These are phyloP conservation scores for Lipomyces kockii DNA, from an alignment of 805 yeast genomes.

Conservation along the genomic window DNA sequence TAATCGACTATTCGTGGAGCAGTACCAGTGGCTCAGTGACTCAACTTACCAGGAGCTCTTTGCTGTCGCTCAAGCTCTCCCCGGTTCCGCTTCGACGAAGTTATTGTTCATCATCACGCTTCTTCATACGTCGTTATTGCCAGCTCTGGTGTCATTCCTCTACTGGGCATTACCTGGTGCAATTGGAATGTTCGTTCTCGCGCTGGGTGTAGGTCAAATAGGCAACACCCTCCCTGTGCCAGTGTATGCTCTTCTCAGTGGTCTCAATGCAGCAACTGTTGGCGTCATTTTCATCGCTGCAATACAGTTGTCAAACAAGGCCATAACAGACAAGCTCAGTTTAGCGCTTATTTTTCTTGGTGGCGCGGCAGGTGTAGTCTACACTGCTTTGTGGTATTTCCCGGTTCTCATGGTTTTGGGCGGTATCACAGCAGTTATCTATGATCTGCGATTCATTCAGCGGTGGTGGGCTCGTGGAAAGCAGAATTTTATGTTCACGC, in stretches of 20 bases:
- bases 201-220: constrained; percentile 33
- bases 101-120: constrained; percentile 30
- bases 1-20: constrained; percentile 27
- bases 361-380: constrained; percentile 27
- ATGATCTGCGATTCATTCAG: constrained; percentile 17
- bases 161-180: constrained; percentile 36
- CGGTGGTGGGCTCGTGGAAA: constrained; percentile 4
- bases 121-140: constrained; percentile 27
- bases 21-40: constrained; percentile 31
- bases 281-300: constrained; percentile 35
- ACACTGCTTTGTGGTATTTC: constrained; percentile 33
- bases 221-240: constrained; percentile 28
- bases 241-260: constrained; percentile 30
- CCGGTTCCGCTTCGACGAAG: constrained; percentile 36
- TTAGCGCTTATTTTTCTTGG: constrained; percentile 25
- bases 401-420: constrained; percentile 34
- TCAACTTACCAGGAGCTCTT: constrained; percentile 31
- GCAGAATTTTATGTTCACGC: constrained; percentile 6
- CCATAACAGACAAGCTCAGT: constrained; percentile 33
- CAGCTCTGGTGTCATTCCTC: constrained; percentile 30
- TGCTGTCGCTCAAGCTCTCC: constrained; percentile 31
- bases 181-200: constrained; percentile 29
- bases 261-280: constrained; percentile 34
- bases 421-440: constrained; percentile 23
- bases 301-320: constrained; percentile 21